Conservation (phyloP, 2,329 filamentous ascomycete species). For the Penicillium sp. region DNA sequence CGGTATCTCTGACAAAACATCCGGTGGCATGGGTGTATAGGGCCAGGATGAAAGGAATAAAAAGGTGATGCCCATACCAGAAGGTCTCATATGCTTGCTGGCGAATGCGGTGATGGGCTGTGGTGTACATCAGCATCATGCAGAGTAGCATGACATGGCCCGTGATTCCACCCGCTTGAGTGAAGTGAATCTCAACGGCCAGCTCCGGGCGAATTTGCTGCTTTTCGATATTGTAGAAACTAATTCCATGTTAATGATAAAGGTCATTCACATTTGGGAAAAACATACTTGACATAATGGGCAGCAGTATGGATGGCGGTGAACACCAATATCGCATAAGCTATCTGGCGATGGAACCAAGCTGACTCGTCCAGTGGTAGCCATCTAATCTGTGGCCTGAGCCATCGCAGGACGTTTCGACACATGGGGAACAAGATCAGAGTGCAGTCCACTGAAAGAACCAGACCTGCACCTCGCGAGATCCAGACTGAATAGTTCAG, state of each 20-base stretch:
- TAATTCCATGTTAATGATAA: slow-evolving; percentile 40
- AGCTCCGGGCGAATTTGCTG: slow-evolving; percentile 76
- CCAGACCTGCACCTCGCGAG: slow-evolving; percentile 87
- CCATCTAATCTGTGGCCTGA: slow-evolving; percentile 85
- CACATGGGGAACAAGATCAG: slow-evolving; percentile 94
- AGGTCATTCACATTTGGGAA: not conserved
- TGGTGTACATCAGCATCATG: slow-evolving; percentile 98
- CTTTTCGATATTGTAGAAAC: slow-evolving; percentile 93
- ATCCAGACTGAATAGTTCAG: slow-evolving; percentile 92
- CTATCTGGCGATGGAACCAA: slow-evolving; percentile 95
- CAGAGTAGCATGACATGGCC: slow-evolving; percentile 98
- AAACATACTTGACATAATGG: slow-evolving; percentile 91
- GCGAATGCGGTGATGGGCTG: slow-evolving; percentile 86
- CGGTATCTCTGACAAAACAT: slow-evolving; percentile 90
- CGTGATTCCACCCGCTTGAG: slow-evolving; percentile 84
- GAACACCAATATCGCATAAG: slow-evolving; percentile 85
- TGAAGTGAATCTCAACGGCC: slow-evolving; percentile 89
- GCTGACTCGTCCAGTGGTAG: slow-evolving; percentile 93
- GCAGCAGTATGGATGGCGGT: slow-evolving; percentile 72
- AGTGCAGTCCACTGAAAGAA: slow-evolving; percentile 78
- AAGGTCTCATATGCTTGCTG: slow-evolving; percentile 98
- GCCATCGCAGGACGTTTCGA: slow-evolving; percentile 78
- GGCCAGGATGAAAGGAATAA: slow-evolving; percentile 89
- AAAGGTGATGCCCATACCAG: slow-evolving; percentile 99
- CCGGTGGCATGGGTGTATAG: slow-evolving; percentile 95